Evolutionary conservation across 176 grass and related monocot genomes (phyloP), one percentile per base, ranked within the genome.

Genomic region (Pontederia crassipes): DNA sequence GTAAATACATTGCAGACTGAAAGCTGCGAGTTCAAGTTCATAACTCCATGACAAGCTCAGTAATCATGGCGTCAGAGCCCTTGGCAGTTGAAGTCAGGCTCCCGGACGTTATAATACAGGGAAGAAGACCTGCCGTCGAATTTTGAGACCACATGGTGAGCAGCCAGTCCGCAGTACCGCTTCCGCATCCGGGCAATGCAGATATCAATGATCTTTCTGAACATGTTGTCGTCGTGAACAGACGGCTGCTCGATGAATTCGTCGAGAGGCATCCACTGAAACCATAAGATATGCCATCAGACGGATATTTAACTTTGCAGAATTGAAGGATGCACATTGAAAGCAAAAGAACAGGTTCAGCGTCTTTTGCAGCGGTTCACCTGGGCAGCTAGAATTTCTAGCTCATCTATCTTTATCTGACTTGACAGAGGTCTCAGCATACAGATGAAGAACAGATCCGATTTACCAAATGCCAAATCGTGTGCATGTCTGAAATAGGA

Each of bases 361-460:
- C 32, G 20, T 1, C 20, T 40, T 40, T 40, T 40, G 32, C 32
- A 40, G 32, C 32, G 6, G 32, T 40, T 55, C 78, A 97, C 92
- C 92, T 91, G 91, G 11, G 92, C 92, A 56, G 92, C 87, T 73
- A 91, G 75, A 54, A 97, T 90, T 71, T 97, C 92, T 3, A 52
- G 78, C 49, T 88, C 87, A 55, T 97, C 92, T 46, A 97, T 87
- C 80, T 92, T 85, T 66, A 98, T 92, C 53, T 88, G 48, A 55
- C 66, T 79, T 4, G 93, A 98, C 10, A 78, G 13, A 45, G 93
- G 87, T 72, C 84, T 83, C 77, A 98, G 71, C 87, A 98, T 88
- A 68, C 93, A 98, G 71, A 98, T 88, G 80, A 98, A 98, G 70
- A 98, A 92, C 32, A 98, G 55, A 74, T 98, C 93, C 1, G 93